Evolutionary conservation across 192 early-diverging fungal genomes (phyloP).

Genomic region (Radiomyces spectabilis): DNA sequence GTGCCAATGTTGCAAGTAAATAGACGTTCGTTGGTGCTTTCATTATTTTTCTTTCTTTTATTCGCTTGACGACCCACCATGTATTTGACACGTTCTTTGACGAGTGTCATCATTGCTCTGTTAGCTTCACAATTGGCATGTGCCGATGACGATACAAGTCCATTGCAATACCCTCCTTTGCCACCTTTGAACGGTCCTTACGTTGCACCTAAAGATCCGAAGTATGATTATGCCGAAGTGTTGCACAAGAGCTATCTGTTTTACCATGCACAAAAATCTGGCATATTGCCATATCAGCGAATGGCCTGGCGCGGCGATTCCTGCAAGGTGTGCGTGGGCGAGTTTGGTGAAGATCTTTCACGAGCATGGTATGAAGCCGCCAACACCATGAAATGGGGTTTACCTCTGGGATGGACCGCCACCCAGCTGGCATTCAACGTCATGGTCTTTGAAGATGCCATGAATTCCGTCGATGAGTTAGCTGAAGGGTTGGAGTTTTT

Average conservation of each 20-base stretch:
- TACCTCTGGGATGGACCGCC: conserved; percentile 37
- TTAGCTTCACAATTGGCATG: no score
- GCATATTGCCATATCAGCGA: conserved; percentile 38
- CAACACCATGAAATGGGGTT: conserved; percentile 55
- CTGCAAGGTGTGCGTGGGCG: conserved; percentile 41
- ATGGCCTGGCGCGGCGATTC: conserved; percentile 46
- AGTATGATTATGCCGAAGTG: conserved; percentile 44
- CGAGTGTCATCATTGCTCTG: no score
- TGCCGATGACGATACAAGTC: conserved; percentile 7
- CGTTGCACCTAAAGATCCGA: conserved; percentile 29
- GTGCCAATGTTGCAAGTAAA: no score
- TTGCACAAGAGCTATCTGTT: conserved; percentile 46
- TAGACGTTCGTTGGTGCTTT: no score
- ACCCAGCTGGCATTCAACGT: conserved; percentile 44
- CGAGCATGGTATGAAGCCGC: conserved; percentile 52
- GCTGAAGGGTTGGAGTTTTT: conserved; percentile 27
- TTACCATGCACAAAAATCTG: conserved; percentile 44
- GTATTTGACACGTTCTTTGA: no score
- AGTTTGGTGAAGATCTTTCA: conserved; percentile 42
- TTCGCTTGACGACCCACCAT: no score
- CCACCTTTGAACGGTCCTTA: conserved; percentile 29
- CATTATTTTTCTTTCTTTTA: no score
- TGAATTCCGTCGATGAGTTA: conserved; percentile 32
- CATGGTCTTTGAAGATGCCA: conserved; percentile 30
- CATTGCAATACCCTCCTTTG: conserved; percentile 20